Conservation (phyloP, 768 basidiomycete species). For the Tephrocybe sp. region DNA sequence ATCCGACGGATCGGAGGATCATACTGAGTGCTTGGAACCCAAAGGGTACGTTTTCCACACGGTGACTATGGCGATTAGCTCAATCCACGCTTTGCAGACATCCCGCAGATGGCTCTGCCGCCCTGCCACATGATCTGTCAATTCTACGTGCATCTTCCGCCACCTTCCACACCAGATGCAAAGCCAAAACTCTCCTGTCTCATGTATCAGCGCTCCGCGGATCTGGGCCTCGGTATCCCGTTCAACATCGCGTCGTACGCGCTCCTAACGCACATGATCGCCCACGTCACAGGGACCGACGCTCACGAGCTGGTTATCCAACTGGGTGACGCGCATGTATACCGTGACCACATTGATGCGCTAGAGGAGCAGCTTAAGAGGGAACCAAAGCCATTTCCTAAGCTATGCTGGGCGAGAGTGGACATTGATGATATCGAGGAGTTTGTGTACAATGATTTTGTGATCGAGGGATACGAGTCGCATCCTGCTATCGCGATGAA, state of each 20-base stretch:
- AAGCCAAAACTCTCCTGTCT: conserved; percentile 86
- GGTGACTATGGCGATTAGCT: not conserved
- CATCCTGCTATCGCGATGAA: conserved; percentile 89
- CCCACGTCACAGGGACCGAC: conserved; percentile 84
- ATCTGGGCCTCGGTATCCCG: conserved; percentile 94
- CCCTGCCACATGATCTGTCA: conserved; percentile 99
- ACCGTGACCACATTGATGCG: conserved; percentile 89
- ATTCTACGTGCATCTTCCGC: conserved; percentile 93
- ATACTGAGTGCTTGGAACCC: conserved; percentile 98
- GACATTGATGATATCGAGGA: conserved; percentile 74
- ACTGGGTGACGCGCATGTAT: conserved; percentile 97
- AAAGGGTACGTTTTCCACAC: conserved; percentile 60
- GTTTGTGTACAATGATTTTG: conserved; percentile 77
- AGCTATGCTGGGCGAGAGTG: conserved; percentile 67
- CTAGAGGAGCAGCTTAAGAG: conserved; percentile 79
- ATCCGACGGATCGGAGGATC: conserved; percentile 92
- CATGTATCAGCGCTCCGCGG: conserved; percentile 98
- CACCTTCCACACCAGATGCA: conserved; percentile 40
- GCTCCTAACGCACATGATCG: conserved; percentile 95
- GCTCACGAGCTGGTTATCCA: conserved; percentile 92
- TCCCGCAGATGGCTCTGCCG: conserved; percentile 92
- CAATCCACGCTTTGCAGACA: conserved; percentile 51
- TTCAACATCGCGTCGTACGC: conserved; percentile 99
- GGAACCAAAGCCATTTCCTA: conserved; percentile 82
- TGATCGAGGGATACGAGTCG: conserved; percentile 84